Evolutionary conservation across 2,329 filamentous ascomycete species (phyloP).

Genomic region (Cercospora berteroae): DNA sequence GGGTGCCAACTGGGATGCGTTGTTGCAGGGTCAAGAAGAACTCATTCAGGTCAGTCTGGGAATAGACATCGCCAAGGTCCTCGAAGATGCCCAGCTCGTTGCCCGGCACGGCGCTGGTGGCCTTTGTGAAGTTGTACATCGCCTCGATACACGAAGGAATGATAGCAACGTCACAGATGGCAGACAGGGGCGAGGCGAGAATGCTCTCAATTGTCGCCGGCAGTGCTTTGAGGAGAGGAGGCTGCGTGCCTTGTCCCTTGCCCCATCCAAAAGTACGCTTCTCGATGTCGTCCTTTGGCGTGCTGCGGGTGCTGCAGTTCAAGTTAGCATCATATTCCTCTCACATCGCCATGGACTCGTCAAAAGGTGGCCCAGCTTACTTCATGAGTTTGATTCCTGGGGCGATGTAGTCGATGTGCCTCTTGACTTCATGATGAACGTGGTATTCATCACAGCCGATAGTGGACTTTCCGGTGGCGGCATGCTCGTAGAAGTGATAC

Average conservation of each 20-base stretch:
- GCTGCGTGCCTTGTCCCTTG: conserved; percentile 15
- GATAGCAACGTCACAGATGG: conserved; percentile 31
- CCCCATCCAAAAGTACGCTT: conserved; percentile 23
- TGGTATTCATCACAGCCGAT: conserved; percentile 44
- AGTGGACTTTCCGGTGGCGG: conserved; percentile 47
- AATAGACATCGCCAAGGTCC: conserved; percentile 44
- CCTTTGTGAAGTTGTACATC: conserved; percentile 47
- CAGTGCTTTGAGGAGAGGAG: conserved; percentile 19
- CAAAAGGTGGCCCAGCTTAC: too few relatives aligned
- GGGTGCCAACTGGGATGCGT: conserved; percentile 25
- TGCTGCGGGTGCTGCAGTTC: background rate
- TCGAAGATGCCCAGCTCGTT: conserved; percentile 51
- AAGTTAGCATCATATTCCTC: conserved; percentile 14
- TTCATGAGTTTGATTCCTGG: conserved; percentile 51
- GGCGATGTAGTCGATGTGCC: conserved; percentile 57
- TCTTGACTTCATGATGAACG: conserved; percentile 48
- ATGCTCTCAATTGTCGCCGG: conserved; percentile 13
- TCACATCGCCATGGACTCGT: too few relatives aligned
- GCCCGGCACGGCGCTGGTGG: conserved; percentile 40
- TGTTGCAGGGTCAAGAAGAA: conserved; percentile 45
- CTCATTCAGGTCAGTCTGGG: conserved; percentile 47
- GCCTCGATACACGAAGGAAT: conserved; percentile 44
- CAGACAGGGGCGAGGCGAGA: conserved; percentile 11
- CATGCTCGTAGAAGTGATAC: conserved; percentile 60
- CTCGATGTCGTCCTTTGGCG: conserved; percentile 19